Evolutionary conservation across 768 basidiomycete species (phyloP).

Genomic region (Leccinum variicolor): DNA sequence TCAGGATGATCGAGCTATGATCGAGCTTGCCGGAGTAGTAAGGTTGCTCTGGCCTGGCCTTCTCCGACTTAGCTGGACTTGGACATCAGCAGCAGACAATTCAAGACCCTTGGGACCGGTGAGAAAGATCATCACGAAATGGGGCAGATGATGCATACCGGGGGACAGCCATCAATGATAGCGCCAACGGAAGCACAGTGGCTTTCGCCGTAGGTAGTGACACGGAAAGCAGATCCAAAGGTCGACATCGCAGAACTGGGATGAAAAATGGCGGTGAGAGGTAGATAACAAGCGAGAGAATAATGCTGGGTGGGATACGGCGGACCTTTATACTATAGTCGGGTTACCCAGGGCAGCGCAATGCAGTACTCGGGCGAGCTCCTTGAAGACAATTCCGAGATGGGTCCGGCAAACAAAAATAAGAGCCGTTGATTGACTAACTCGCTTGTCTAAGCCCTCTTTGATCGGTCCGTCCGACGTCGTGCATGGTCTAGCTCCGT

Average conservation of each 20-base stretch:
- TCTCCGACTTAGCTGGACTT: constrained; percentile 85
- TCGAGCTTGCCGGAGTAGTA: constrained; percentile 80
- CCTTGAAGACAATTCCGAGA: constrained; percentile 10
- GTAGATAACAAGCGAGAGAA: constrained; percentile 1
- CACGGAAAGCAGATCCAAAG: constrained; percentile 87
- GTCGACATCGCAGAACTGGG: constrained; percentile 69
- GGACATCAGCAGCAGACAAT: constrained; percentile 80
- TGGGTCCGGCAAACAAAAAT: not conserved
- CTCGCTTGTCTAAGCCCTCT: not conserved
- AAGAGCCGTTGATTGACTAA: not conserved
- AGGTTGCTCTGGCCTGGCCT: constrained; percentile 95
- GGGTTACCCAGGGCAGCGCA: constrained; percentile 9
- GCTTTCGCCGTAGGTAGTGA: constrained; percentile 97
- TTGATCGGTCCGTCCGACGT: not conserved
- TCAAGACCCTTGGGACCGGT: constrained; percentile 70
- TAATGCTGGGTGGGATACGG: not conserved
- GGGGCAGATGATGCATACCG: constrained; percentile 49
- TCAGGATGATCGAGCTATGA: not conserved
- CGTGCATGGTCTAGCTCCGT: constrained; percentile 9
- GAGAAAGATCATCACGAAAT: constrained; percentile 9
- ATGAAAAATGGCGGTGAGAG: constrained; percentile 11
- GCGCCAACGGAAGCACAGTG: constrained; percentile 97
- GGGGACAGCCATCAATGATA: constrained; percentile 96
- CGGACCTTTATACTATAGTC: constrained; percentile 20
- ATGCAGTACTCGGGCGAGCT: constrained; percentile 24